Evolutionary conservation across 306 rosid species (phyloP), one percentile per base, ranked within the genome.

Genomic region (Oemleria cerasiformis): DNA sequence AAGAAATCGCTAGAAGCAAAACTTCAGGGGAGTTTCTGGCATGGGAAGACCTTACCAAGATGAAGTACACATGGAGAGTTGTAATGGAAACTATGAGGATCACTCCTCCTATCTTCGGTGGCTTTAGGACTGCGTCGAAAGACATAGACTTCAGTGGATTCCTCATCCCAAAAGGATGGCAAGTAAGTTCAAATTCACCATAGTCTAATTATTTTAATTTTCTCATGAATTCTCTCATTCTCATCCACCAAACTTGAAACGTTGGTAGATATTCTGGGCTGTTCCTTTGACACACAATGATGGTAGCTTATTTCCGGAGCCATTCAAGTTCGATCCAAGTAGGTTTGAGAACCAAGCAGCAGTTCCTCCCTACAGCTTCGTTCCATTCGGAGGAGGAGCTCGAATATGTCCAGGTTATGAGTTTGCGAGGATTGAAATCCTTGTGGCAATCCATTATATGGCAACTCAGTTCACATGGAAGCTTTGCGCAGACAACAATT

Each of bases 11-110:
- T 16, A 76, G 68, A 82, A 76, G 77, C 76, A 90, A 90, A 87
- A 12, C 8, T 14, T 39, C 74, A 6, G 88, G 88, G 49, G 88
- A 86, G 71, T 19, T 80, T 13, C 81, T 92, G 45, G 88, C 84
- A 0, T 92, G 96, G 95, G 86, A 86, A 81, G 96, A 92, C 83
- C 83, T 90, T 65, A 64, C 83, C 65, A 82, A 88, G 82, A 92
- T 90, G 98, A 92, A 86, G 86, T 85, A 82, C 87, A 88, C 96
- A 23, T 90, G 98, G 92, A 82, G 78, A 82, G 92, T 88, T 59
- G 95, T 90, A 70, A 38, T 67, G 82, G 96, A 92, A 76, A 90
- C 88, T 48, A 74, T 92, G 43, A 85, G 96, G 54, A 40, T 83
- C 41, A 20, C 81, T 79, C 90, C 96, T 81, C 98, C 92, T 3